phyloP scores from a whole-genome alignment of 2,329 filamentous ascomycete genomes.

The Metarhizium album region DNA sequence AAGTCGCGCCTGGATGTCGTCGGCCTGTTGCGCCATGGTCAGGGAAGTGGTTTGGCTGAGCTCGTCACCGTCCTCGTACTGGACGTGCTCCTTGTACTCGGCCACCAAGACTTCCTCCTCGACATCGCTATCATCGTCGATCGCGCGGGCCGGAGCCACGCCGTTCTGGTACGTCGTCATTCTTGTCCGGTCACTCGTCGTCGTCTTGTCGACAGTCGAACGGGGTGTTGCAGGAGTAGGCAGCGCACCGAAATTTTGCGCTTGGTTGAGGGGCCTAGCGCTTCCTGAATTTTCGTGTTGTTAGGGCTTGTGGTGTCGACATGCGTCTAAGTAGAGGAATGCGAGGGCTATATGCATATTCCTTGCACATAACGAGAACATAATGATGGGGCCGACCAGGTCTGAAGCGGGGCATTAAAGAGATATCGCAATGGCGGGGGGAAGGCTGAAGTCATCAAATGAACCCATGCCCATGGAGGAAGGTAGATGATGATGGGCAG shows the following conservation, averaged over 20 bases:
- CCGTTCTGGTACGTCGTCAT: slow-evolving; percentile 57
- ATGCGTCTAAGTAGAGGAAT: slow-evolving; percentile 14
- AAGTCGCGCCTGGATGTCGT: slow-evolving; percentile 89
- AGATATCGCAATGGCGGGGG: no score
- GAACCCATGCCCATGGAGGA: background rate
- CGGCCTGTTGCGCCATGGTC: slow-evolving; percentile 62
- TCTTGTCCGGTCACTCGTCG: slow-evolving; percentile 19
- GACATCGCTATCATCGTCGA: slow-evolving; percentile 79
- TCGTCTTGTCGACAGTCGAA: slow-evolving; percentile 14
- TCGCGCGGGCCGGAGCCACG: slow-evolving; percentile 45
- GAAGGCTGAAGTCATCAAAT: background rate
- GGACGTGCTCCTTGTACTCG: slow-evolving; percentile 93
- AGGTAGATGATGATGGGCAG: background rate
- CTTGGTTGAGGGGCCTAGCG: slow-evolving; percentile 16
- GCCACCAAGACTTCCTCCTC: slow-evolving; percentile 94
- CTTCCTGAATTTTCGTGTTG: slow-evolving; percentile 25
- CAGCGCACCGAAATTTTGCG: slow-evolving; percentile 27
- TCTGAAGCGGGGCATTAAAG: slow-evolving; percentile 17
- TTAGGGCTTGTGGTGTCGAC: slow-evolving; percentile 29
- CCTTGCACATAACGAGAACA: slow-evolving; percentile 16
- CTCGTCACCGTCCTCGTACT: slow-evolving; percentile 79
- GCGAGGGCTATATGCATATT: slow-evolving; percentile 16
- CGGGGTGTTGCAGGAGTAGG: slow-evolving; percentile 7
- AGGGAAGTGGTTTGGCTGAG: slow-evolving; percentile 63
- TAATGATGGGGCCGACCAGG: slow-evolving; percentile 5